Conservation (phyloP, 2,329 filamentous ascomycete species). For the Fusarium hainanense region DNA sequence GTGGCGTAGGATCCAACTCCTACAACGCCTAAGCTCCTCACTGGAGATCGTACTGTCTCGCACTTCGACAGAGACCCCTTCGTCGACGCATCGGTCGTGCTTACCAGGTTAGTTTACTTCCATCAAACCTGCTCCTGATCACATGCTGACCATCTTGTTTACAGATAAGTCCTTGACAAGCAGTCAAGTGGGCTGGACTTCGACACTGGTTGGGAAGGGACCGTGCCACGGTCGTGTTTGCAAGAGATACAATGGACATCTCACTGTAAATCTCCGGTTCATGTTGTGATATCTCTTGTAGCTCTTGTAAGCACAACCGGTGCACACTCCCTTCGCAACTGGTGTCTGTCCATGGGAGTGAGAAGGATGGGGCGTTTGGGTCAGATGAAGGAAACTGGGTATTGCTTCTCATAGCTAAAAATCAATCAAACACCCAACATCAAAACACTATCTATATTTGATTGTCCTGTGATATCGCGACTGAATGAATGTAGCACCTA, state of each 20-base stretch:
- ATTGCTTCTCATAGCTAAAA: neutral
- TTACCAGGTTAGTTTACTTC: neutral
- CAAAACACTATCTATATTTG: neutral
- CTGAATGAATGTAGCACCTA: neutral
- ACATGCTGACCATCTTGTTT: neutral
- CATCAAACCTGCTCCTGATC: neutral
- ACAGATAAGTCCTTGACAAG: neutral
- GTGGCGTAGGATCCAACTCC: neutral
- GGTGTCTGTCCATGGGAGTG: neutral
- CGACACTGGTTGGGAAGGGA: conserved; percentile 3
- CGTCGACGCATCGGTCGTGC: conserved; percentile 49
- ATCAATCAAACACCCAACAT: conserved; percentile 3
- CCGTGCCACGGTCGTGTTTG: neutral
- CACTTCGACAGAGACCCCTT: conserved; percentile 65
- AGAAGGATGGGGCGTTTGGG: neutral
- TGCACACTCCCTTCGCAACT: neutral
- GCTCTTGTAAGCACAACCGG: conserved; percentile 23
- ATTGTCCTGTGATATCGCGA: neutral
- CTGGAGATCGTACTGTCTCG: conserved; percentile 36
- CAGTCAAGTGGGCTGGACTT: neutral
- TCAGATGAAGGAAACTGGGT: neutral
- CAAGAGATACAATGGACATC: conserved; percentile 9
- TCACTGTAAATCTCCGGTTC: conserved; percentile 27
- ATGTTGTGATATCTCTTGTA: neutral
- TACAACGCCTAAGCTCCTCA: conserved; percentile 39